Base-by-base conservation (phyloP, 148 eudicot species). In the Mesembryanthemum crystallinum region DNA sequence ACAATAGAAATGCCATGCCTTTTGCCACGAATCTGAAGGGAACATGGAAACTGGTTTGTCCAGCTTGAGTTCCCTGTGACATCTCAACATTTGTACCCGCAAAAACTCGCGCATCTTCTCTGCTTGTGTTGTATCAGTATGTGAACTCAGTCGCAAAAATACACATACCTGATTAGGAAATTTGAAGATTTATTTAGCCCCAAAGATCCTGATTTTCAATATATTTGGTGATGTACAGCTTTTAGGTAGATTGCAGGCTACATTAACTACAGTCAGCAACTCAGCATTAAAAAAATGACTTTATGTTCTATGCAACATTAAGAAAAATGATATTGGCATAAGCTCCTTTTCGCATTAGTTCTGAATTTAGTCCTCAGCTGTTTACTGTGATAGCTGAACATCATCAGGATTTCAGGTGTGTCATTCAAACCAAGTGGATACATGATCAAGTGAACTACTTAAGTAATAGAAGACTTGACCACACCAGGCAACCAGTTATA, bases 51-150 rank as follows among this genome's bases (percentile, higher is more conserved):
- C 8, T 15, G 87, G 83, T 60, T 79, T 87, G 63, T 90, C 90
- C 28, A 90, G 69, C 81, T 92, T 90, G 71, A 92, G 96, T 79
- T 90, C 96, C 80, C 78, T 83, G 81, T 94, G 96, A 79, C 96
- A 82, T 75, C 83, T 85, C 13, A 81, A 77, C 76, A 88, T 73
- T 60, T 84, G 86, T 15, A 92, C 81, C 55, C 92, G 91, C 66
- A 92, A 74, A 77, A 89, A 87, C 43, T 87, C 89, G 7, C 73
- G 81, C 9, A 78, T 81, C 78, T 78, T 76, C 43, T 83, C 87
- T 57, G 71, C 81, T 74, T 69, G 73, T 63, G 58, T 69, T 67
- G 73, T 69, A 63, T 80, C 81, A 30, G 37, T 69, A 32, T 77
- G 80, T 45, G 88, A 80, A 57, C 74, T 84, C 62, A 87, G 69